Evolutionary conservation across 2,329 filamentous ascomycete genomes (phyloP).

Genomic region (Cladosporium halotolerans): DNA sequence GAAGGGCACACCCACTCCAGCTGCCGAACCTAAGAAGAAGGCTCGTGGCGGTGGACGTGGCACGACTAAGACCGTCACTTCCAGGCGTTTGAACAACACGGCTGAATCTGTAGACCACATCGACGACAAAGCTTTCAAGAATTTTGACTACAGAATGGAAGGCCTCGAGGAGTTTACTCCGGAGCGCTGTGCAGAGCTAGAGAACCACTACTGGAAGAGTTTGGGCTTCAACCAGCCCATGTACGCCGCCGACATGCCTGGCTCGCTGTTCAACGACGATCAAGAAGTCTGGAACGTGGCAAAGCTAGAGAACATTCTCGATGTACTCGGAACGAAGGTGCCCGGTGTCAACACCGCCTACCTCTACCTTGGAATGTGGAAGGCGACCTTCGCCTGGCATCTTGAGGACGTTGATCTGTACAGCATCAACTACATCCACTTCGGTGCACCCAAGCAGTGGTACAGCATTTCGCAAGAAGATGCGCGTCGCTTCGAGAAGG

Average conservation of each 20-base stretch:
- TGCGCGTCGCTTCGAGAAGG: slow-evolving; percentile 82
- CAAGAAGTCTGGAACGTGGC: slow-evolving; percentile 89
- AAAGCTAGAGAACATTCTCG: slow-evolving; percentile 85
- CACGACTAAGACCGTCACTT: slow-evolving; percentile 68
- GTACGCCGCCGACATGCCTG: slow-evolving; percentile 94
- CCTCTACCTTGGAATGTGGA: slow-evolving; percentile 98
- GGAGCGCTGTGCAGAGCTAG: slow-evolving; percentile 88
- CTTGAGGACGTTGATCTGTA: slow-evolving; percentile 97
- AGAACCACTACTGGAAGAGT: slow-evolving; percentile 95
- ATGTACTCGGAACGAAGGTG: slow-evolving; percentile 90
- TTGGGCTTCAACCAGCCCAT: slow-evolving; percentile 90
- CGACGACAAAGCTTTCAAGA: slow-evolving; percentile 83
- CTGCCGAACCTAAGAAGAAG: slow-evolving; percentile 37
- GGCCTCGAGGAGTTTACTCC: slow-evolving; percentile 78
- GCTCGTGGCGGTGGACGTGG: slow-evolving; percentile 40
- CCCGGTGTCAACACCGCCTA: slow-evolving; percentile 98
- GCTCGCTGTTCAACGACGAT: slow-evolving; percentile 83
- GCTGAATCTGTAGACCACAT: slow-evolving; percentile 71
- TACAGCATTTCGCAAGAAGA: slow-evolving; percentile 98
- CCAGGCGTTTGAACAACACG: slow-evolving; percentile 78
- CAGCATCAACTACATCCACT: slow-evolving; percentile 99
- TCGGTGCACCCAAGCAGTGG: slow-evolving; percentile 98
- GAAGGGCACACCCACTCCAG: slow-evolving; percentile 20
- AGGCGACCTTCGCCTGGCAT: slow-evolving; percentile 98
- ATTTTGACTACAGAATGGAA: slow-evolving; percentile 85